Percentiles rank a stretch among this genome's conserved stretches.
Conservation (phyloP, 306 rosid species). For the Sesbania bispinosa region DNA sequence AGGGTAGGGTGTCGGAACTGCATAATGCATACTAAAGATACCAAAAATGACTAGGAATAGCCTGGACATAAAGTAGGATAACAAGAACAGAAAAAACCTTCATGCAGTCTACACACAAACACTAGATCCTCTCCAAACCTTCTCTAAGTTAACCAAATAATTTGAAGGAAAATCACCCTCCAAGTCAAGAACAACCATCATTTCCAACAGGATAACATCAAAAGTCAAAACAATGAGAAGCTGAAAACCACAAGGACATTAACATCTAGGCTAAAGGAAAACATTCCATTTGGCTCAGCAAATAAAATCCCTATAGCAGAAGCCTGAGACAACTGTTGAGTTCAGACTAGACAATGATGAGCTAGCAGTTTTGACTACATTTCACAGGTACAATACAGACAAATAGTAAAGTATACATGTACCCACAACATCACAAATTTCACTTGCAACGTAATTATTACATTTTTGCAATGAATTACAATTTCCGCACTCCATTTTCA, state of each 20-base stretch:
- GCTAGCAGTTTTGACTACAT: background rate
- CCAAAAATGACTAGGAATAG: background rate
- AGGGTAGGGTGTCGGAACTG: background rate
- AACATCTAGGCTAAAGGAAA: background rate
- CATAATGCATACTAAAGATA: conserved; percentile 7
- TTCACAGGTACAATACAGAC: background rate
- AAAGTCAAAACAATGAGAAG: background rate
- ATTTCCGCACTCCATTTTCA: no score
- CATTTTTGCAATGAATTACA: background rate
- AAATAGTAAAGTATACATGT: background rate
- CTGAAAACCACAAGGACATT: background rate
- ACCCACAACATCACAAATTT: background rate
- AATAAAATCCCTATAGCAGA: background rate
- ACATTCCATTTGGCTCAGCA: background rate
- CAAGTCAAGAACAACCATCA: no score
- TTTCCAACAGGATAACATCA: no score
- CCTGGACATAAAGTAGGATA: background rate
- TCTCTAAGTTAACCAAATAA: no score
- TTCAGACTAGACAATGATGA: background rate
- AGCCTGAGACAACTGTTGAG: background rate
- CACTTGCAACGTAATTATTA: background rate
- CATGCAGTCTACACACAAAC: no score
- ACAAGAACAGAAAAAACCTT: no score
- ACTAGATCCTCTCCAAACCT: no score
- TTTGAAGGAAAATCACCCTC: no score